Evolutionary conservation across 441 rosid species (phyloP).

Genomic region (Viola pubescens): DNA sequence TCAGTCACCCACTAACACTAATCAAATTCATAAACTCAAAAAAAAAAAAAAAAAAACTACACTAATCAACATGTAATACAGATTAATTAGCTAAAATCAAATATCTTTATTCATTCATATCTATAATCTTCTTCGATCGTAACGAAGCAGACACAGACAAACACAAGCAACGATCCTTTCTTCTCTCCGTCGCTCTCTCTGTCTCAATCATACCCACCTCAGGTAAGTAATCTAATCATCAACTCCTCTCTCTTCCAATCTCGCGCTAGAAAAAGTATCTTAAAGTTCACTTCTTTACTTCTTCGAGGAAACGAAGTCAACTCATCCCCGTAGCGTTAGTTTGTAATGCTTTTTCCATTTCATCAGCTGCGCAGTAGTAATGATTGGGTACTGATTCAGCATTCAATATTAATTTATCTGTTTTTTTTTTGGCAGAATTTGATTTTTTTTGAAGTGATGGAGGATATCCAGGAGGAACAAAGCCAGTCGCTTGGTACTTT

Average conservation of each 20-base stretch:
- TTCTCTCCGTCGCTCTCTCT: not conserved
- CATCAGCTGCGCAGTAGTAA: not conserved
- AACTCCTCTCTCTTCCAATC: not conserved
- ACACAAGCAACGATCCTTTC: not conserved
- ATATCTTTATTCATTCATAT: not conserved
- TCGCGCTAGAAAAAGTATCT: not conserved
- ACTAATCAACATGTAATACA: too few species aligned
- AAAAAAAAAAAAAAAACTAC: too few species aligned
- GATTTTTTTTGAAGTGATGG: conserved; percentile 27
- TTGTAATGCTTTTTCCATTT: not conserved
- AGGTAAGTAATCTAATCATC: not conserved
- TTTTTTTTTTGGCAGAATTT: conserved; percentile 4
- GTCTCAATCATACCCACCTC: not conserved
- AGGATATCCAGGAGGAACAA: conserved; percentile 39
- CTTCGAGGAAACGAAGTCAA: not conserved
- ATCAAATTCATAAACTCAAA: too few species aligned
- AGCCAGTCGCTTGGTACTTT: conserved; percentile 35
- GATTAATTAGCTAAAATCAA: too few species aligned
- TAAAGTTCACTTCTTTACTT: not conserved
- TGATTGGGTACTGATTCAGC: not conserved
- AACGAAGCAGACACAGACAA: conserved; percentile 7
- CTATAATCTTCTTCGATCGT: conserved; percentile 37
- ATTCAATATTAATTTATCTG: not conserved
- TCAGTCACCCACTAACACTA: too few species aligned
- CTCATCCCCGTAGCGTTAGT: not conserved